phyloP scores from a whole-genome alignment of 345 rosid species.

The Dimocarpus longan region DNA sequence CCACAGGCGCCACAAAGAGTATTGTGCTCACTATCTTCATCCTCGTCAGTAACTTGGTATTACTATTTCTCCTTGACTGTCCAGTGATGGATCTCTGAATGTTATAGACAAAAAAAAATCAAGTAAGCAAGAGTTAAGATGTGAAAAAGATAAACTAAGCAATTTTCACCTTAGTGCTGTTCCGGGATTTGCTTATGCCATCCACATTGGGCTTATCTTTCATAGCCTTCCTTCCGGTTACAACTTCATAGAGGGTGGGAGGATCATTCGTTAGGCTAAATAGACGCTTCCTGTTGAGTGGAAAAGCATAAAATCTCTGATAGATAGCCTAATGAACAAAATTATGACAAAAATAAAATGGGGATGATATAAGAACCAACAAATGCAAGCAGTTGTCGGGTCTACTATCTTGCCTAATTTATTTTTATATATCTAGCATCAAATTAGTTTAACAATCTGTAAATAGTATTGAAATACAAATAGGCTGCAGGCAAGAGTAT shows the following conservation, averaged over 20 bases:
- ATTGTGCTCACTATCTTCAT: conserved; percentile 82
- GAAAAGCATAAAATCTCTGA: neutral
- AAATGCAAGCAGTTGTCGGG: neutral
- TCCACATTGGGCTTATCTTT: conserved; percentile 64
- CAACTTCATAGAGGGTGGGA: conserved; percentile 72
- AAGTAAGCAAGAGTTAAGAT: neutral
- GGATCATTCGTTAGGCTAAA: conserved; percentile 74
- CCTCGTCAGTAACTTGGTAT: conserved; percentile 54
- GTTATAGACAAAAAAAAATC: conserved; percentile 12
- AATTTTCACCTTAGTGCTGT: conserved; percentile 64
- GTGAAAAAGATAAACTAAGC: neutral
- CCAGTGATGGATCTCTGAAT: conserved; percentile 73
- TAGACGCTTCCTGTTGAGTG: conserved; percentile 58
- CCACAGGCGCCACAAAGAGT: conserved; percentile 88
- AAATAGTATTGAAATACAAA: neutral
- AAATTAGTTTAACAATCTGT: neutral
- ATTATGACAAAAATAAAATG: neutral
- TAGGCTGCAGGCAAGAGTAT: neutral
- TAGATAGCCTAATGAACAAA: neutral
- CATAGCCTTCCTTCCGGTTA: conserved; percentile 55
- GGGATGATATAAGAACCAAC: conserved; percentile 2
- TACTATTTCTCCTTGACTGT: conserved; percentile 54
- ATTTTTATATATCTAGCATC: neutral
- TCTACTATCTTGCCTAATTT: neutral
- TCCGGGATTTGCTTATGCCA: conserved; percentile 72